A percentile compares a stretch with the other conserved stretches of the same genome.
Evolutionary conservation across 2,329 filamentous ascomycete genomes (phyloP).

Genomic region (Ophiostoma perfectum): DNA sequence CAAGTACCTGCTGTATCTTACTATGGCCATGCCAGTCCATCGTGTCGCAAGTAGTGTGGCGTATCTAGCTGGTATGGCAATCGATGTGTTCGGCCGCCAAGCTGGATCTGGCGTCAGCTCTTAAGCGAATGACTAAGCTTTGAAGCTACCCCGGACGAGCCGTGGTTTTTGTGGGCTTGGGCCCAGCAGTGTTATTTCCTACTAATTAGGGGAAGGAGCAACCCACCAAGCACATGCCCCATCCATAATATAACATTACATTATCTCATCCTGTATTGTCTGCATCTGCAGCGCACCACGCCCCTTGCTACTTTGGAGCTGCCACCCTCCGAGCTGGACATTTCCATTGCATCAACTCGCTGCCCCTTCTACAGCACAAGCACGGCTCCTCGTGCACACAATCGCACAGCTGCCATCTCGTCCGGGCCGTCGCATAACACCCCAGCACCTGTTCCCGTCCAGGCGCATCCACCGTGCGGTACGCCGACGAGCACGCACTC

Average conservation of each 20-base stretch:
- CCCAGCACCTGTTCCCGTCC: background rate
- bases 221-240: conserved; percentile 4
- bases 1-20: no score
- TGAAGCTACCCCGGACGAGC: conserved; percentile 12
- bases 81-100: background rate
- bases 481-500: background rate
- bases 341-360: background rate
- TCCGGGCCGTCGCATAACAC: background rate
- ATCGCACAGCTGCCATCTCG: background rate
- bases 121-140: background rate
- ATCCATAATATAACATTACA: background rate
- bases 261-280: background rate
- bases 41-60: no score
- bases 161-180: background rate
- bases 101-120: background rate
- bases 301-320: background rate
- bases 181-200: conserved; percentile 7
- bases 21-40: no score
- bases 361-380: background rate
- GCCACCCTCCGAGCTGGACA: background rate
- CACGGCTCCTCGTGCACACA: background rate
- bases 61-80: background rate
- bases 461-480: background rate
- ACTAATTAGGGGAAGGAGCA: conserved; percentile 8
- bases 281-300: background rate